Percentiles rank a stretch among this genome's conserved stretches.
These are phyloP conservation scores for Leptodontidium sp. DNA, from an alignment of 2,329 filamentous ascomycete genomes.

Conservation along the genomic window DNA sequence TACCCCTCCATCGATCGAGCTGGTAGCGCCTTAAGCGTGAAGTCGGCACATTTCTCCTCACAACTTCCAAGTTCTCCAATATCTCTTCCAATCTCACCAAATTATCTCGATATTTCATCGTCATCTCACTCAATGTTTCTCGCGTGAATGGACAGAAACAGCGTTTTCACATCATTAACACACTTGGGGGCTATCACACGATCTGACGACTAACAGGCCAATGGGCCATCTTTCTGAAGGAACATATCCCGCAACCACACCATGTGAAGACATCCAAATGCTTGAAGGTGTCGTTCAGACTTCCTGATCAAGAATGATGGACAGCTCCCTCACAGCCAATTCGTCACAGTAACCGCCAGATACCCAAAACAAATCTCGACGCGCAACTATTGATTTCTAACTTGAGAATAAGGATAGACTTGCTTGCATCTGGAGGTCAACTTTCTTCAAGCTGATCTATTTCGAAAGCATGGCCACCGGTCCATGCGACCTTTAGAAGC, in stretches of 20 bases:
- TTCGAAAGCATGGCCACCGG: background rate
- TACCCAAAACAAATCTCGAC: background rate
- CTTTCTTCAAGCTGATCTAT: background rate
- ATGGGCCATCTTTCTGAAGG: background rate
- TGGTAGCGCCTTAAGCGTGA: background rate
- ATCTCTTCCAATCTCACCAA: background rate
- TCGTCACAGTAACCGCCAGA: background rate
- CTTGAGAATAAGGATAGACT: background rate
- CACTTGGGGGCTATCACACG: background rate
- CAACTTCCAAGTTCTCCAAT: background rate
- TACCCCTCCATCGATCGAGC: background rate
- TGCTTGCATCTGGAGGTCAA: too few species aligned
- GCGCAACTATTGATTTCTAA: background rate
- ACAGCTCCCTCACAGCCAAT: background rate
- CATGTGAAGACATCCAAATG: background rate
- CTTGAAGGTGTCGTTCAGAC: background rate
- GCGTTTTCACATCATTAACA: background rate
- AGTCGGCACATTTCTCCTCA: background rate
- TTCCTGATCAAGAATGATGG: background rate
- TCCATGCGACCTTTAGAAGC: too few species aligned
- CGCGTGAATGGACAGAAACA: background rate
- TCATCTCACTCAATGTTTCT: background rate
- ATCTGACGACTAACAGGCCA: background rate
- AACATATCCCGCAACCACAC: background rate
- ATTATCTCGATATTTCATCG: background rate